These are phyloP conservation scores for Millerozyma miso DNA, from an alignment of 805 yeast species.

Conservation along the genomic window DNA sequence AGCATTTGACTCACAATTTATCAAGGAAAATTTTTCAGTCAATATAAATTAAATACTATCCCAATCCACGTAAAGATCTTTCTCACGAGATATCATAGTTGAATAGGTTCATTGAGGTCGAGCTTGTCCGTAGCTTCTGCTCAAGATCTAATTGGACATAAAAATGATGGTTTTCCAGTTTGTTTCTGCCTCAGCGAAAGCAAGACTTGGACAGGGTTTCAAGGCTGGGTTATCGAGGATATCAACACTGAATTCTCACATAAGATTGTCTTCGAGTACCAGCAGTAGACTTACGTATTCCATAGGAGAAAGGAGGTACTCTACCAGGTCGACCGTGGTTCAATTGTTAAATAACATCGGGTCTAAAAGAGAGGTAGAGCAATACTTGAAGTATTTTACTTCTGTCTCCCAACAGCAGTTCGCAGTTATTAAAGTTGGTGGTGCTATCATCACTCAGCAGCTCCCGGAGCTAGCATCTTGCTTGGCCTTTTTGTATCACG, in stretches of 20 bases:
- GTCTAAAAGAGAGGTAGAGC: slow-evolving; percentile 96
- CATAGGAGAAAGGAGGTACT: slow-evolving; percentile 17
- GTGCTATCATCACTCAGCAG: slow-evolving; percentile 96
- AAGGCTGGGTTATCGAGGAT: background rate
- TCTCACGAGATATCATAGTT: too few relatives aligned
- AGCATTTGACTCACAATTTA: slow-evolving; percentile 14
- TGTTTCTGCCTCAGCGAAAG: background rate
- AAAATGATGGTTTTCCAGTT: background rate
- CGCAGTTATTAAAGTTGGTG: slow-evolving; percentile 98
- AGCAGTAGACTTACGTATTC: background rate
- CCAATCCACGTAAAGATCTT: background rate
- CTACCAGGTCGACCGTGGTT: slow-evolving; percentile 92
- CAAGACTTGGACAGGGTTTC: background rate
- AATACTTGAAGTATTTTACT: slow-evolving; percentile 92
- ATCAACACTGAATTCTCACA: background rate
- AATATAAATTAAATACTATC: background rate
- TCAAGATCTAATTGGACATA: background rate
- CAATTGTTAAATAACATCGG: slow-evolving; percentile 95
- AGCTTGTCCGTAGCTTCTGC: background rate
- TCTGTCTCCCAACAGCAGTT: slow-evolving; percentile 95
- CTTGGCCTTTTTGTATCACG: slow-evolving; percentile 92
- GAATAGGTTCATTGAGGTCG: too few relatives aligned
- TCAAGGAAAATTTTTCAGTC: slow-evolving; percentile 2
- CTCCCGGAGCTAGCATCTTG: slow-evolving; percentile 92
- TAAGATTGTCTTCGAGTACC: background rate